phyloP scores from a whole-genome alignment of 352 stramenopile species.

The Phytophthora hibernalis region DNA sequence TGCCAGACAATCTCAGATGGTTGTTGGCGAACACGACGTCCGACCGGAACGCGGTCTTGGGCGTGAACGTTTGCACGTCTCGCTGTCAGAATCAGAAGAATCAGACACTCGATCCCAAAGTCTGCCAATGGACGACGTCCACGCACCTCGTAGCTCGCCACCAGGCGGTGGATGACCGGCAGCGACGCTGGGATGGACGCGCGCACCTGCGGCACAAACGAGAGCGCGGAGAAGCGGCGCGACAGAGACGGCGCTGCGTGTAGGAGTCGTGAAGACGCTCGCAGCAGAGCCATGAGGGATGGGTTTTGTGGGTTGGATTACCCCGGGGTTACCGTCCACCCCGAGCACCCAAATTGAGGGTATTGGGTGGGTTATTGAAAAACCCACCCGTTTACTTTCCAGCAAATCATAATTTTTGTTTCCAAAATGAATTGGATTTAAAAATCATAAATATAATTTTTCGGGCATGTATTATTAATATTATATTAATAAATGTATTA shows the following conservation, averaged over 20 bases:
- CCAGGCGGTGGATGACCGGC: slow-evolving; percentile 48
- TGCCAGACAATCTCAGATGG: slow-evolving; percentile 69
- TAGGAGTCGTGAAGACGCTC: slow-evolving; percentile 8
- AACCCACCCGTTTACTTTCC: too few species aligned
- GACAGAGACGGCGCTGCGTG: slow-evolving; percentile 32
- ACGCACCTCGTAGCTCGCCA: slow-evolving; percentile 57
- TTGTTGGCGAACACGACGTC: slow-evolving; percentile 84
- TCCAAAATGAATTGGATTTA: too few species aligned
- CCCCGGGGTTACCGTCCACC: too few species aligned
- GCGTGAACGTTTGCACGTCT: slow-evolving; percentile 49
- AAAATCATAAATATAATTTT: too few species aligned
- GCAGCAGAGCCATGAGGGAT: slow-evolving; percentile 20
- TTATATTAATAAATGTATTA: too few species aligned
- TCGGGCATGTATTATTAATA: too few species aligned
- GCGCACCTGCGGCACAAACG: slow-evolving; percentile 59
- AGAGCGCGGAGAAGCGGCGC: slow-evolving; percentile 45
- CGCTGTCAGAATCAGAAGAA: slow-evolving; percentile 27
- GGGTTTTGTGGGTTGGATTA: too few species aligned
- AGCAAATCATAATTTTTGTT: too few species aligned
- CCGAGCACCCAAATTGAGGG: too few species aligned
- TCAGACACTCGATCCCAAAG: not conserved
- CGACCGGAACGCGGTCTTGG: slow-evolving; percentile 45
- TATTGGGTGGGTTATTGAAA: too few species aligned
- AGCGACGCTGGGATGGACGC: slow-evolving; percentile 52
- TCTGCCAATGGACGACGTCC: not conserved